These are phyloP conservation scores for Monsonia emarginata DNA, from an alignment of 441 rosid species.

Conservation along the genomic window DNA sequence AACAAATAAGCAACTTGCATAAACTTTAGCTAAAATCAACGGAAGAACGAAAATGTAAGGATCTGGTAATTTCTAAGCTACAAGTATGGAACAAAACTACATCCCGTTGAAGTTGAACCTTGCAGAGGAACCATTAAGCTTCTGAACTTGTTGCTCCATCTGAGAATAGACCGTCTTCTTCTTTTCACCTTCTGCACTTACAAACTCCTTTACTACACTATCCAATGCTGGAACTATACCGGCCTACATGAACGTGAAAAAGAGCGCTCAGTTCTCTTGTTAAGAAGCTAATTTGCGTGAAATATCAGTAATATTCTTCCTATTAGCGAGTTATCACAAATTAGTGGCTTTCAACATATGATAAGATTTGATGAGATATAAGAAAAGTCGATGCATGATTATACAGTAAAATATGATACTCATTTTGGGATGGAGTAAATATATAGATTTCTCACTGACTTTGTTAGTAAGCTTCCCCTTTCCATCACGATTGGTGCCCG, in stretches of 20 bases:
- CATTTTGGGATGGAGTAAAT: too few species aligned
- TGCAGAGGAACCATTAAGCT: constrained; percentile 50
- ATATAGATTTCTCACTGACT: too few species aligned
- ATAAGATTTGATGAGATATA: too few species aligned
- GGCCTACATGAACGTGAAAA: constrained; percentile 37
- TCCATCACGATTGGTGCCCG: constrained; percentile 69
- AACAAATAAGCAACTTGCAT: background rate
- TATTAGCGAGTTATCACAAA: too few species aligned
- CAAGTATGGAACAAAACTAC: background rate
- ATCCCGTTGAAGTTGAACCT: constrained; percentile 39
- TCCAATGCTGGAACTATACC: constrained; percentile 71
- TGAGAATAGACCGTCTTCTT: constrained; percentile 50
- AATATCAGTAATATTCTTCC: too few species aligned
- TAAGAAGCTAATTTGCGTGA: too few species aligned
- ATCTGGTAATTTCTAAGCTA: background rate
- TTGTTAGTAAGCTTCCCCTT: constrained; percentile 72
- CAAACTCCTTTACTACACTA: constrained; percentile 66
- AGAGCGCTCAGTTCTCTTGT: too few species aligned
- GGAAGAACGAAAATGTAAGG: background rate
- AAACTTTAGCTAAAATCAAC: background rate
- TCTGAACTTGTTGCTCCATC: constrained; percentile 64
- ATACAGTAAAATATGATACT: too few species aligned
- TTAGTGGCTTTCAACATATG: too few species aligned
- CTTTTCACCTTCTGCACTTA: constrained; percentile 62
- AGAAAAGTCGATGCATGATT: too few species aligned